Conservation (phyloP, 192 early-diverging fungal genomes). For the Podila epicladia region DNA sequence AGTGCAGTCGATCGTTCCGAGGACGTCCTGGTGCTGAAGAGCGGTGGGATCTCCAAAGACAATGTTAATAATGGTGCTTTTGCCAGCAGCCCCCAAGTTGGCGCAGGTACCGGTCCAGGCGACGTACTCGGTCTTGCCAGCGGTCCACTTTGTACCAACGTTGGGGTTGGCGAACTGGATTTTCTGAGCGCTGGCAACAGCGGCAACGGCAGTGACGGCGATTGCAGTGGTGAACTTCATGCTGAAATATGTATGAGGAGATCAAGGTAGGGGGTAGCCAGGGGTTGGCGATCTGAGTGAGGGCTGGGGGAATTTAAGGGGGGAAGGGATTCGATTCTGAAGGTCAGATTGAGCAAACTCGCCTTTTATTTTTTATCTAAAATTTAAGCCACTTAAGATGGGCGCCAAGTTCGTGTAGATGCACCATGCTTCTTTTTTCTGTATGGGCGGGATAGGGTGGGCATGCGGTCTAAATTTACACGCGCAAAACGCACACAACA, state of each 20-base stretch:
- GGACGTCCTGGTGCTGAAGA: slow-evolving; percentile 1
- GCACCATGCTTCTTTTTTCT: too few relatives aligned
- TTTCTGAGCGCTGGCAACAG: slow-evolving; percentile 16
- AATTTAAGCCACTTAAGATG: too few relatives aligned
- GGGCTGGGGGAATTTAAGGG: too few relatives aligned
- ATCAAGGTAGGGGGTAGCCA: too few relatives aligned
- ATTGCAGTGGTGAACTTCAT: slow-evolving; percentile 28
- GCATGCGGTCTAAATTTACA: too few relatives aligned
- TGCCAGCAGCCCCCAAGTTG: slow-evolving; percentile 3
- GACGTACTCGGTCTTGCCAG: slow-evolving; percentile 8
- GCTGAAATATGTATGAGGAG: neutral
- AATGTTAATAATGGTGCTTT: slow-evolving; percentile 7
- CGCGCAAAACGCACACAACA: too few relatives aligned
- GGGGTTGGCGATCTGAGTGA: too few relatives aligned
- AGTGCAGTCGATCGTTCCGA: slow-evolving; percentile 9
- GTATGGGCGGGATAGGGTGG: too few relatives aligned
- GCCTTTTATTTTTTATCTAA: too few relatives aligned
- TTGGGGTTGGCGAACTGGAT: slow-evolving; percentile 15
- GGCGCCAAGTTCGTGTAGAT: too few relatives aligned
- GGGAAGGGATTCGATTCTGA: too few relatives aligned
- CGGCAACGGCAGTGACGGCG: neutral
- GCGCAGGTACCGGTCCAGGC: slow-evolving; percentile 9
- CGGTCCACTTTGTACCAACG: slow-evolving; percentile 4
- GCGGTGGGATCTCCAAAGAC: slow-evolving; percentile 4
- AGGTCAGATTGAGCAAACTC: too few relatives aligned